Conservation (phyloP, 768 basidiomycete species). For the Lactifluus subvellereus region DNA sequence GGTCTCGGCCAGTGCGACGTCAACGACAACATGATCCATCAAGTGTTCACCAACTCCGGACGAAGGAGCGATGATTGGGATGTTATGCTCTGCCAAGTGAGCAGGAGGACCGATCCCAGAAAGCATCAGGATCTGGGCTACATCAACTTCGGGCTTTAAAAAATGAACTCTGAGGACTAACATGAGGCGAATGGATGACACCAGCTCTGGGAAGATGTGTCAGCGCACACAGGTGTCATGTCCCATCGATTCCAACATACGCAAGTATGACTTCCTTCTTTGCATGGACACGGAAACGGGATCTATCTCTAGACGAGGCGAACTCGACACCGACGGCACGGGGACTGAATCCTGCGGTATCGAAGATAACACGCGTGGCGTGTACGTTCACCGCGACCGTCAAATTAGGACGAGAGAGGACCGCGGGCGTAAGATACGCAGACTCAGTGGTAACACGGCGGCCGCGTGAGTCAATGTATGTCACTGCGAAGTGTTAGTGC, state of each 20-base stretch:
- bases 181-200: constrained; percentile 58
- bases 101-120: constrained; percentile 70
- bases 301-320: constrained; percentile 32
- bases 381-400: constrained; percentile 51
- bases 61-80: constrained; percentile 55
- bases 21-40: constrained; percentile 58
- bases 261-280: constrained; percentile 56
- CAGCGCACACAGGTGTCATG: neutral
- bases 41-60: constrained; percentile 73
- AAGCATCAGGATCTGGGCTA: constrained; percentile 52
- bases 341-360: constrained; percentile 30
- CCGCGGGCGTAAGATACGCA: constrained; percentile 61
- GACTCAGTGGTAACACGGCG: constrained; percentile 57
- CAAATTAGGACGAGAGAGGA: constrained; percentile 59
- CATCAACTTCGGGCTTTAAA: neutral
- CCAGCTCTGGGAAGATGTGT: constrained; percentile 41
- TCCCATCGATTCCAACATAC: constrained; percentile 35
- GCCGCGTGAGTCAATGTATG: constrained; percentile 50
- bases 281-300: constrained; percentile 42
- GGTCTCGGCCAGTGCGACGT: constrained; percentile 49
- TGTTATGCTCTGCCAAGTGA: constrained; percentile 46
- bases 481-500: constrained; percentile 43
- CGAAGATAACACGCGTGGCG: constrained; percentile 54
- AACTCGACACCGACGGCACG: constrained; percentile 62
- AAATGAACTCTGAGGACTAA: constrained; percentile 22